Evolutionary conservation across 2,329 filamentous ascomycete genomes (phyloP).

Genomic region (Aureobasidium musti): DNA sequence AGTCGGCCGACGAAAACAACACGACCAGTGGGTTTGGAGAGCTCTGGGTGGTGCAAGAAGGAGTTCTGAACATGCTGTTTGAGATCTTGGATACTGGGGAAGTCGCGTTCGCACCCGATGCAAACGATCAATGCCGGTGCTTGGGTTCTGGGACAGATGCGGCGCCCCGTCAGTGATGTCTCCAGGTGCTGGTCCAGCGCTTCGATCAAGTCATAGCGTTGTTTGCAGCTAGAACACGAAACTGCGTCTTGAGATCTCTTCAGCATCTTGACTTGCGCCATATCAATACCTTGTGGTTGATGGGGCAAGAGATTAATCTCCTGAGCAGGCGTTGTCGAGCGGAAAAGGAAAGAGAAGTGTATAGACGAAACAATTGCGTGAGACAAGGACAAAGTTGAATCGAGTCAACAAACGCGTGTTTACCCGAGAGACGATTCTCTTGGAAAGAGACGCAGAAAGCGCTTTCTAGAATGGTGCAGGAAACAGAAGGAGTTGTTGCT

Average conservation of each 20-base stretch:
- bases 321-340: not conserved
- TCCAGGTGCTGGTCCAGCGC: conserved; percentile 10
- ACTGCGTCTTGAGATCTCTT: not conserved
- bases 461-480: not conserved
- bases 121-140: conserved; percentile 10
- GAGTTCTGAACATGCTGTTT: conserved; percentile 9
- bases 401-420: not conserved
- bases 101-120: conserved; percentile 17
- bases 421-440: not conserved
- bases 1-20: conserved; percentile 14
- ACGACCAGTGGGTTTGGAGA: conserved; percentile 2
- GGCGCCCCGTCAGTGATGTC: conserved; percentile 10
- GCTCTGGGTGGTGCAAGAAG: conserved; percentile 5
- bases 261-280: conserved; percentile 7
- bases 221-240: conserved; percentile 16
- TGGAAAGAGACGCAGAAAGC: not conserved
- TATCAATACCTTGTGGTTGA: not conserved
- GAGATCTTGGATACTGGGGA: not conserved
- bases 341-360: not conserved
- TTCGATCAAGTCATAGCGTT: conserved; percentile 10
- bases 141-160: conserved; percentile 18
- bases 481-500: not conserved
- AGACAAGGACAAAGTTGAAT: not conserved
- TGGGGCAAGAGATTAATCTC: not conserved
- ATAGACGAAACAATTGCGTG: not conserved